A percentile compares a stretch with the other conserved stretches of the same genome.
phyloP scores from a whole-genome alignment of 192 early-diverging fungal genomes.

The Jimgerdemannia flammicorona region DNA sequence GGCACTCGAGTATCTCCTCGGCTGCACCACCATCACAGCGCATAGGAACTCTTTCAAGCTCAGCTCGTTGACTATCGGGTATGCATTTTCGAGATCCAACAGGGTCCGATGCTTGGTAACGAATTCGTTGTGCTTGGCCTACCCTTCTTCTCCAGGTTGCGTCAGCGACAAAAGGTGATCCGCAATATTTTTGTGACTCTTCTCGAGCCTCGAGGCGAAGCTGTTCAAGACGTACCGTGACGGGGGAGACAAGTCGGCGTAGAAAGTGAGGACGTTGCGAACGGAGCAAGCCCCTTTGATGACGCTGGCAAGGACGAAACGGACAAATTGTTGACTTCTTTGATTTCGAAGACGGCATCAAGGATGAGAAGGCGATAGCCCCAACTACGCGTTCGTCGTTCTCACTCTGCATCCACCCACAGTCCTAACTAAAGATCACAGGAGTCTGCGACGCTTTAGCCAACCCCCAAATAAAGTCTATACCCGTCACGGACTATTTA shows the following conservation, averaged over 20 bases:
- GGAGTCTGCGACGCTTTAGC: no score
- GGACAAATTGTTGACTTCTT: constrained; percentile 1
- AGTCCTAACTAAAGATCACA: no score
- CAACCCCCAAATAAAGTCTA: no score
- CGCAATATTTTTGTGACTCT: constrained; percentile 28
- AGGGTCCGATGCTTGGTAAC: constrained; percentile 38
- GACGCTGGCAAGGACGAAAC: constrained; percentile 37
- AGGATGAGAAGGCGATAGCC: constrained; percentile 39
- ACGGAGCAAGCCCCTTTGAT: constrained; percentile 41
- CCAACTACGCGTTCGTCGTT: constrained; percentile 35
- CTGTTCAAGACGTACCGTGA: constrained; percentile 31
- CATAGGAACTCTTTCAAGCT: constrained; percentile 42
- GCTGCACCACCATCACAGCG: constrained; percentile 47
- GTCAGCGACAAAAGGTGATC: constrained; percentile 21
- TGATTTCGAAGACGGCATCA: constrained; percentile 47
- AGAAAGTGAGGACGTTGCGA: constrained; percentile 36
- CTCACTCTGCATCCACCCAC: no score
- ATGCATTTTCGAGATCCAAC: constrained; percentile 39
- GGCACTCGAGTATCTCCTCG: constrained; percentile 86
- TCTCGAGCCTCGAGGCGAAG: constrained; percentile 31
- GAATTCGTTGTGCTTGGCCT: constrained; percentile 33
- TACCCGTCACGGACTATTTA: no score
- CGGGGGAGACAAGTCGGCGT: constrained; percentile 47
- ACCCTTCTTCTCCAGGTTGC: constrained; percentile 24
- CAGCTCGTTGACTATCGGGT: constrained; percentile 34